These are phyloP conservation scores for Ilyonectria mors-panacis DNA, from an alignment of 2,329 filamentous ascomycete species.

Conservation along the genomic window DNA sequence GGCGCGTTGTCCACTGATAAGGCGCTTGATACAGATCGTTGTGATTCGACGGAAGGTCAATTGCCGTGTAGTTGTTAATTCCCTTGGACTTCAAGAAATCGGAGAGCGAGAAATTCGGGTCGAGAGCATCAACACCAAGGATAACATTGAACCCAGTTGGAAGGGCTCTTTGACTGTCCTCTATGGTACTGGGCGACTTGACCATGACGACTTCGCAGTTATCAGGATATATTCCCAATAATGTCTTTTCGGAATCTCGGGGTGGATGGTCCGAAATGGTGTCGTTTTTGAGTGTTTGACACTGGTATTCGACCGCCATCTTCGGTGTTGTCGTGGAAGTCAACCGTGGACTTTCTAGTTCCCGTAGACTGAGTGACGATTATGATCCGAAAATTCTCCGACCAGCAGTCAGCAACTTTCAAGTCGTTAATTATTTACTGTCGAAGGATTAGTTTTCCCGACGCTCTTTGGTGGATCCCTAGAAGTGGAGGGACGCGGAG, in stretches of 20 bases:
- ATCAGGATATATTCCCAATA: not conserved
- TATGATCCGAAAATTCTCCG: not conserved
- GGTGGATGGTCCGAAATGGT: not conserved
- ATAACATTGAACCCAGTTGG: not conserved
- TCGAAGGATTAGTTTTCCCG: conserved; percentile 1
- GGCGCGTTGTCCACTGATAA: conserved; percentile 32
- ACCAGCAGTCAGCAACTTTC: not conserved
- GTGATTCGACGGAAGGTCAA: not conserved
- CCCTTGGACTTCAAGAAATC: conserved; percentile 3
- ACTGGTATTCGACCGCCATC: not conserved
- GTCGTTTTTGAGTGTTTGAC: not conserved
- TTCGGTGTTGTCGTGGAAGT: not conserved
- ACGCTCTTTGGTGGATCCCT: not conserved
- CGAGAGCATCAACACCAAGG: conserved; percentile 21
- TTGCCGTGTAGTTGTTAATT: not conserved
- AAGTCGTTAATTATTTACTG: not conserved
- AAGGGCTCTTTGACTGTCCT: not conserved
- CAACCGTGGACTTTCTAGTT: not conserved
- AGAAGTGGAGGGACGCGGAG: conserved; percentile 8
- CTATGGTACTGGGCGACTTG: not conserved
- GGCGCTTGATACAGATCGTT: conserved; percentile 11
- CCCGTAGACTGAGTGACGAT: not conserved
- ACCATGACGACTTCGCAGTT: not conserved
- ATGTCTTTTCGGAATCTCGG: not conserved
- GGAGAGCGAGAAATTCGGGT: conserved; percentile 3